These are phyloP conservation scores for Pestalotiopsis sp. DNA, from an alignment of 2,329 filamentous ascomycete genomes.

Conservation along the genomic window DNA sequence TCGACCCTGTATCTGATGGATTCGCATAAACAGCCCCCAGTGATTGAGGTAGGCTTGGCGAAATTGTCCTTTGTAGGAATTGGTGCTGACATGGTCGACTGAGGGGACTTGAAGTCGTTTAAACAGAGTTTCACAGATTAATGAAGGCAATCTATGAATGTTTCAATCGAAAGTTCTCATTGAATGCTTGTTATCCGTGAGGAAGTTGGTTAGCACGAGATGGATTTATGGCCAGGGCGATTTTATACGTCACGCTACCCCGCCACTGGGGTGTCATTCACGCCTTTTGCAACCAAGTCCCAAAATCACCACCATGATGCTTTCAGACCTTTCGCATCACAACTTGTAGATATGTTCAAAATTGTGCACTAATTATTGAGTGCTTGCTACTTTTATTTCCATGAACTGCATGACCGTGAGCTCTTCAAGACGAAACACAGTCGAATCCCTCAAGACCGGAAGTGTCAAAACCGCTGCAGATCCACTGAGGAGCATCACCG, in stretches of 20 bases:
- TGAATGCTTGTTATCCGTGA: not conserved
- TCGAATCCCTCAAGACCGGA: conserved; percentile 11
- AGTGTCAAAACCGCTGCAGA: conserved; percentile 14
- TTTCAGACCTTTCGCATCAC: too few species aligned
- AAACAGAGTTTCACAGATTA: too few species aligned
- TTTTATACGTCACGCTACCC: not conserved
- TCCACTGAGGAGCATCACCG: conserved; percentile 6
- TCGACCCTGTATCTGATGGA: conserved; percentile 50
- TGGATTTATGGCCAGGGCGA: not conserved
- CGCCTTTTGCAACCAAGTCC: not conserved
- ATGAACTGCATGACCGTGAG: too few species aligned
- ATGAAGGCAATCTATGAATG: not conserved
- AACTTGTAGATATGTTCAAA: too few species aligned
- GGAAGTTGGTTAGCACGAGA: not conserved
- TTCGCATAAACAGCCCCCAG: conserved; percentile 55
- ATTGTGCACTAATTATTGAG: too few species aligned
- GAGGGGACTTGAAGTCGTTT: not conserved
- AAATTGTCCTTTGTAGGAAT: conserved; percentile 21
- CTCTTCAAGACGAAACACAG: conserved; percentile 8
- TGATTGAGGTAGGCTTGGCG: conserved; percentile 39
- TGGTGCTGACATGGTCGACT: conserved; percentile 13
- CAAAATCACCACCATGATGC: not conserved
- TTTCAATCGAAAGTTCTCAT: not conserved
- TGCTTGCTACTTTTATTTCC: too few species aligned
- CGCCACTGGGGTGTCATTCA: not conserved